Evolutionary conservation across 441 rosid species (phyloP).

Genomic region (Gossypium laxum): DNA sequence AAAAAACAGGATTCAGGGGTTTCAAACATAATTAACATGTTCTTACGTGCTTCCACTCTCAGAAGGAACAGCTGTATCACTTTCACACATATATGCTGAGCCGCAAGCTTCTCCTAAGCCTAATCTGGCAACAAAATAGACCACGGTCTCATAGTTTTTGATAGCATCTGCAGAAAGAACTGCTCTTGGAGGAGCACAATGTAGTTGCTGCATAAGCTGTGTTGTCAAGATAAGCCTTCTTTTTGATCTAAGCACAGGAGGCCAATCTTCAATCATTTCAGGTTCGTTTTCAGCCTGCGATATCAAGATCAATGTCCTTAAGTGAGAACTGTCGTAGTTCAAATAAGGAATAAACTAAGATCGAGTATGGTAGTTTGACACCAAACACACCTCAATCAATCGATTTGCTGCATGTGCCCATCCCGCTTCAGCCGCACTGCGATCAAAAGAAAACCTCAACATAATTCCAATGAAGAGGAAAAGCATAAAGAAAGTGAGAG

Average conservation of each 20-base stretch:
- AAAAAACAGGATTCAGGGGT: neutral
- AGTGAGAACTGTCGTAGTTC: conserved; percentile 7
- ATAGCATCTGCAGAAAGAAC: conserved; percentile 40
- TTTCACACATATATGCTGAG: conserved; percentile 24
- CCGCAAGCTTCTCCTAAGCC: conserved; percentile 66
- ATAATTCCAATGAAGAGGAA: conserved; percentile 5
- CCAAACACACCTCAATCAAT: conserved; percentile 50
- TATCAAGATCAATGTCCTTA: conserved; percentile 15
- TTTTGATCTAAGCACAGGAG: conserved; percentile 39
- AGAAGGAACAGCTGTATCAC: conserved; percentile 22
- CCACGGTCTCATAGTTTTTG: conserved; percentile 41
- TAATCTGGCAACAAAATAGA: conserved; percentile 42
- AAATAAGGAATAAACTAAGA: neutral
- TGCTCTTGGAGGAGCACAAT: conserved; percentile 36
- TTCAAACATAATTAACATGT: conserved; percentile 6
- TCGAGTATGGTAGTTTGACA: conserved; percentile 6
- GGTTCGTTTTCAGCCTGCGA: conserved; percentile 51
- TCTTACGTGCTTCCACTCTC: conserved; percentile 43
- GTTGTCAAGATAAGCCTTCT: conserved; percentile 66
- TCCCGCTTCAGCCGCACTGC: conserved; percentile 56
- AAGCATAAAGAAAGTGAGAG: neutral
- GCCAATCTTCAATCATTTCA: conserved; percentile 37
- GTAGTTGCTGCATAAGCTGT: conserved; percentile 70
- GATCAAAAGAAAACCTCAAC: conserved; percentile 19
- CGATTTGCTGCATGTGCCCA: conserved; percentile 66